Evolutionary conservation across 768 basidiomycete species (phyloP).

Genomic region (Amanita fuliginea): DNA sequence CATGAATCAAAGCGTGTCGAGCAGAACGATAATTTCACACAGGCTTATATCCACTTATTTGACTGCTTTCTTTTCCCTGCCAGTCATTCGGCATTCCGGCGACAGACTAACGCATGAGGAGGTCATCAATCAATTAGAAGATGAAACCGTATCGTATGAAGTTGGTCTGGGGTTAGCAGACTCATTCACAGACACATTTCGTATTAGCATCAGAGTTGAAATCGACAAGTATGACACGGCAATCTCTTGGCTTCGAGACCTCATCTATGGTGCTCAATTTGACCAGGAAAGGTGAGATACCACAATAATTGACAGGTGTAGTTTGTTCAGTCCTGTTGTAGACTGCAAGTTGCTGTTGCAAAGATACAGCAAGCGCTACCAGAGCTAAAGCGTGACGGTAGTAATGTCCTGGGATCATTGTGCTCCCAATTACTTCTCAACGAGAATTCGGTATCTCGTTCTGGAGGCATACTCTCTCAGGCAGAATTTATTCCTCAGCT

Average conservation of each 20-base stretch:
- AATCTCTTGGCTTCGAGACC: conserved; percentile 76
- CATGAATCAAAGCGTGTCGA: not conserved
- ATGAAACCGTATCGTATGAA: conserved; percentile 85
- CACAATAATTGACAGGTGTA: not conserved
- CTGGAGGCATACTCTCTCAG: conserved; percentile 59
- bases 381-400: conserved; percentile 84
- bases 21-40: not conserved
- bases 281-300: conserved; percentile 59
- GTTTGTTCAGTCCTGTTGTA: conserved; percentile 15
- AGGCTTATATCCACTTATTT: conserved; percentile 76
- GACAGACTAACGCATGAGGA: conserved; percentile 73
- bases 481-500: conserved; percentile 73
- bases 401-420: conserved; percentile 64
- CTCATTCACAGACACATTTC: conserved; percentile 64
- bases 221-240: conserved; percentile 67
- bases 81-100: conserved; percentile 62
- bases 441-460: conserved; percentile 58
- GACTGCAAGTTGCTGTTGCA: conserved; percentile 74
- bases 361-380: conserved; percentile 88
- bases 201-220: conserved; percentile 80
- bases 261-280: conserved; percentile 68
- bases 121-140: conserved; percentile 82
- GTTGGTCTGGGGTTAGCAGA: conserved; percentile 52
- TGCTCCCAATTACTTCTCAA: conserved; percentile 57
- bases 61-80: conserved; percentile 80